A percentile compares a stretch with the other conserved stretches of the same genome.
These are phyloP conservation scores for Lecanicillium sp. DNA, from an alignment of 2,329 filamentous ascomycete species.

Conservation along the genomic window DNA sequence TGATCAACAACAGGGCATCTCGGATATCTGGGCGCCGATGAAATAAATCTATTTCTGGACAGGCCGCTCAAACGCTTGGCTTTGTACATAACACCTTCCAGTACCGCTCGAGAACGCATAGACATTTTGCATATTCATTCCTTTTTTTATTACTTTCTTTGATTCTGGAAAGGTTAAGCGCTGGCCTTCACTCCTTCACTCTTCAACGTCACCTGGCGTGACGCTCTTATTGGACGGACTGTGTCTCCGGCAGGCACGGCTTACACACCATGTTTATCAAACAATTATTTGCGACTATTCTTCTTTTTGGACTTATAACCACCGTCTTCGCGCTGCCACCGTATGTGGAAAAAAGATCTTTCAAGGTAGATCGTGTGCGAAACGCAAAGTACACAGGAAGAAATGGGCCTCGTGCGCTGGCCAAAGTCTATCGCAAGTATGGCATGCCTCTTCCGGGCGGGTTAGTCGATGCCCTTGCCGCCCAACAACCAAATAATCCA, in stretches of 20 bases:
- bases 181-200: too few species aligned
- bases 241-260: conserved; percentile 2
- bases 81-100: too few species aligned
- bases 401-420: conserved; percentile 54
- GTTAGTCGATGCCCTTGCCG: conserved; percentile 29
- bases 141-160: neutral
- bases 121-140: too few species aligned
- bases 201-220: conserved; percentile 2
- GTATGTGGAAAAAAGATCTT: conserved; percentile 44
- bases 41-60: too few species aligned
- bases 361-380: conserved; percentile 51
- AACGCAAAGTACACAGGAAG: conserved; percentile 45
- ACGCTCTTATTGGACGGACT: conserved; percentile 1
- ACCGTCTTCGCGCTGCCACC: conserved; percentile 29
- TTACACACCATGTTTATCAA: conserved; percentile 6
- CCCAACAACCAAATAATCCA: conserved; percentile 12
- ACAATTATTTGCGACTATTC: conserved; percentile 28
- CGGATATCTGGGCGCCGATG: too few species aligned
- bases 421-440: conserved; percentile 63
- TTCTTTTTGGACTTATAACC: conserved; percentile 39
- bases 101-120: too few species aligned
- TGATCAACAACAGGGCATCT: too few species aligned
- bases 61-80: too few species aligned
- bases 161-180: too few species aligned
- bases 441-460: conserved; percentile 42